phyloP scores from a whole-genome alignment of 2,329 filamentous ascomycete species.

The Claviceps sp. region DNA sequence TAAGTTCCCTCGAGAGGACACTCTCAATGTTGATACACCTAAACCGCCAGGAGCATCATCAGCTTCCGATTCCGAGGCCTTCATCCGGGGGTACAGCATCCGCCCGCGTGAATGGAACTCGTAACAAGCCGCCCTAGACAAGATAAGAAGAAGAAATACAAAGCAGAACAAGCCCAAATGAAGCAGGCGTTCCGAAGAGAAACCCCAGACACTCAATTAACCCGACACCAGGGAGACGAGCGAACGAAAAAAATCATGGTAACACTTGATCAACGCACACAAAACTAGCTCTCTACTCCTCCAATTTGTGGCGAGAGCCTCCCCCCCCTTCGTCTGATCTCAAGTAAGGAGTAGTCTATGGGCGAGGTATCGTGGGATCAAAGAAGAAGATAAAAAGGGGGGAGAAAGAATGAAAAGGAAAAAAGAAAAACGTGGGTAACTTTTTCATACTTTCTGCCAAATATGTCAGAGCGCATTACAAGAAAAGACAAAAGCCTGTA shows the following conservation, averaged over 20 bases:
- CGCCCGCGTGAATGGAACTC: neutral
- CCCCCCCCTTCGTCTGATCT: slow-evolving; percentile 12
- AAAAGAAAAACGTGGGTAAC: slow-evolving; percentile 23
- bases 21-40: neutral
- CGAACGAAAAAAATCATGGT: slow-evolving; percentile 2
- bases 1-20: slow-evolving; percentile 2
- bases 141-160: neutral
- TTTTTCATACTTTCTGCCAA: slow-evolving; percentile 31
- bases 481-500: slow-evolving; percentile 21
- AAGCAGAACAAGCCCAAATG: neutral
- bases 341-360: slow-evolving; percentile 25
- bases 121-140: neutral
- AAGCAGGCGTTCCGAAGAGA: neutral
- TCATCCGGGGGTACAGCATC: neutral
- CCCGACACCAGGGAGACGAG: slow-evolving; percentile 1
- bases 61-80: neutral
- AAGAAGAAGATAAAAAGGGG: neutral
- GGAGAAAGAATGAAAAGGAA: neutral
- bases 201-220: neutral
- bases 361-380: slow-evolving; percentile 36
- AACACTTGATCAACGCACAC: slow-evolving; percentile 1
- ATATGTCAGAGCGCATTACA: slow-evolving; percentile 15
- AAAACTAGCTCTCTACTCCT: slow-evolving; percentile 8
- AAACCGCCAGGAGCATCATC: neutral
- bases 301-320: slow-evolving; percentile 18